Conservation (phyloP, 208 protist species). For the Leishmania gerbilli region DNA sequence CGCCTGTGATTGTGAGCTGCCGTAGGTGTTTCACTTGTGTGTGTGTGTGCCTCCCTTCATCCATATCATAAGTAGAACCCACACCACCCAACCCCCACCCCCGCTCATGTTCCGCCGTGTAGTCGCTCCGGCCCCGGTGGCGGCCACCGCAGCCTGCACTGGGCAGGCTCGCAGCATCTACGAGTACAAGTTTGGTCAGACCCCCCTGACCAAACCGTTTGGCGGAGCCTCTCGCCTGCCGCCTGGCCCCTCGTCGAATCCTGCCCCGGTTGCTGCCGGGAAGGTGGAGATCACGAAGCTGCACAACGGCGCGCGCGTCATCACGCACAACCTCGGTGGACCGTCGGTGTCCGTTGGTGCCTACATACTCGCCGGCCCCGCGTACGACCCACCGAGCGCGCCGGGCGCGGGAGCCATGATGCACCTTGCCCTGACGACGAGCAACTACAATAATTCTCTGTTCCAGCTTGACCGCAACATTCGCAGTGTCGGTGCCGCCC, state of each 20-base stretch:
- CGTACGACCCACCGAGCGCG: slow-evolving; percentile 71
- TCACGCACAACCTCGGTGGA: slow-evolving; percentile 74
- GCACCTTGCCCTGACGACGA: slow-evolving; percentile 79
- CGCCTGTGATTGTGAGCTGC: neutral
- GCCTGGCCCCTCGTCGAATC: slow-evolving; percentile 9
- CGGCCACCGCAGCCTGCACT: slow-evolving; percentile 23
- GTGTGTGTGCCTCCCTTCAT: neutral
- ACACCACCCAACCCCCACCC: neutral
- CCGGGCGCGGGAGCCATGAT: slow-evolving; percentile 76
- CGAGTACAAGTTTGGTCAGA: slow-evolving; percentile 83
- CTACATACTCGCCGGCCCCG: slow-evolving; percentile 83
- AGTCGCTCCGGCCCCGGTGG: slow-evolving; percentile 17
- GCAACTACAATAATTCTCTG: slow-evolving; percentile 84
- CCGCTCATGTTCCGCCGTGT: slow-evolving; percentile 59
- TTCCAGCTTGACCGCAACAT: slow-evolving; percentile 88
- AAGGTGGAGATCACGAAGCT: slow-evolving; percentile 72
- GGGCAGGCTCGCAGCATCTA: slow-evolving; percentile 57
- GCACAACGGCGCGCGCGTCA: slow-evolving; percentile 82
- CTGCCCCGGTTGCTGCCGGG: slow-evolving; percentile 1
- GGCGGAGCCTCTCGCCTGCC: slow-evolving; percentile 11
- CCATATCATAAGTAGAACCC: neutral
- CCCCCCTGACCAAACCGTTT: slow-evolving; percentile 53
- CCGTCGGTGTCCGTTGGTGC: slow-evolving; percentile 78
- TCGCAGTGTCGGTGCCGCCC: slow-evolving; percentile 67
- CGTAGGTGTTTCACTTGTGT: neutral